Conservation (phyloP, 805 yeast species). For the Yamadazyma paraphyllophila region DNA sequence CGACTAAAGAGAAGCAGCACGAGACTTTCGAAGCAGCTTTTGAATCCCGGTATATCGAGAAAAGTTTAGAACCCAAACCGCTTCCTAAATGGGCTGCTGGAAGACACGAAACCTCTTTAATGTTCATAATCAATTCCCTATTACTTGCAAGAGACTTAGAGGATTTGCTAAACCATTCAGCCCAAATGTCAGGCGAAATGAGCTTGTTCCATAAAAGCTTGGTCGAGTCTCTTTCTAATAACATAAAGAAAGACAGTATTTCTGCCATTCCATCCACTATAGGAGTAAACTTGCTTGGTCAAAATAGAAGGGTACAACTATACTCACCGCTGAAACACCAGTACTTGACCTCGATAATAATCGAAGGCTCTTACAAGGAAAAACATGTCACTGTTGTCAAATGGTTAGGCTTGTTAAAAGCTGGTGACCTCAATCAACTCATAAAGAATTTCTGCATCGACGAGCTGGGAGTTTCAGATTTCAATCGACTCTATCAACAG, state of each 20-base stretch:
- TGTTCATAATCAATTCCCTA: slow-evolving; percentile 25
- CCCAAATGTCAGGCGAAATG: slow-evolving; percentile 17
- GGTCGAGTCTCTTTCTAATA: slow-evolving; percentile 10
- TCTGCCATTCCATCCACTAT: slow-evolving; percentile 2
- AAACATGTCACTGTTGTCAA: slow-evolving; percentile 16
- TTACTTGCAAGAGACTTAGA: slow-evolving; percentile 18
- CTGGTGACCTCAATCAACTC: not conserved
- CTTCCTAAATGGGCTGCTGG: slow-evolving; percentile 9
- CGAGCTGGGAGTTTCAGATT: slow-evolving; percentile 2
- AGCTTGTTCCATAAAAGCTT: slow-evolving; percentile 14
- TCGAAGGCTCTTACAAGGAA: slow-evolving; percentile 30
- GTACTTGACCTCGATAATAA: slow-evolving; percentile 19
- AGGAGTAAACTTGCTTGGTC: slow-evolving; percentile 1
- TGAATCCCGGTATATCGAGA: not conserved
- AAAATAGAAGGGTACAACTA: not conserved
- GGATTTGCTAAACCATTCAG: slow-evolving; percentile 16
- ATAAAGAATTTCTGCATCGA: not conserved
- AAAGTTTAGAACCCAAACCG: not conserved
- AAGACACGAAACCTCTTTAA: slow-evolving; percentile 31
- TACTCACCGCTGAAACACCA: slow-evolving; percentile 3
- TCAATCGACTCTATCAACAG: not conserved
- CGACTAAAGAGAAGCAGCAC: slow-evolving; percentile 1
- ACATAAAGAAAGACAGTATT: slow-evolving; percentile 1
- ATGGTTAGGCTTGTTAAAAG: slow-evolving; percentile 3
- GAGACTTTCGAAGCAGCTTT: slow-evolving; percentile 2